Conservation (phyloP, 179 eudicot genomes). For the Silene vulgaris region DNA sequence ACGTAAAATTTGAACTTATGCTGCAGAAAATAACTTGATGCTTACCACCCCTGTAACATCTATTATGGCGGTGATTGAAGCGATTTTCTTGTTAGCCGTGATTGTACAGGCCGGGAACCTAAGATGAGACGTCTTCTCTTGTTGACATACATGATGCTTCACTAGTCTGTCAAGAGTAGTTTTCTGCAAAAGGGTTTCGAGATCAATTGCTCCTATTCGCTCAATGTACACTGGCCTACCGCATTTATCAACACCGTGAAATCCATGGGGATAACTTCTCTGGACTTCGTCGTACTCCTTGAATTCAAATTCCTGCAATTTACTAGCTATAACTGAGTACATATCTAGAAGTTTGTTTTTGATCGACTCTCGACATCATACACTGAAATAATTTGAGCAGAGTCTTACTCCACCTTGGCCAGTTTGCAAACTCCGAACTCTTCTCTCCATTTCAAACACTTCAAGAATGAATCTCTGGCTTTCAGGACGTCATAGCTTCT, state of each 20-base stretch:
- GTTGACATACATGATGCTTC: constrained; percentile 50
- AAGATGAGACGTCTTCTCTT: constrained; percentile 47
- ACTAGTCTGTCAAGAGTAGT: constrained; percentile 50
- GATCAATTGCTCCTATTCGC: constrained; percentile 42
- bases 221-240: constrained; percentile 58
- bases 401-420: constrained; percentile 29
- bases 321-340: no score
- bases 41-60: constrained; percentile 50
- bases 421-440: constrained; percentile 39
- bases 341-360: not conserved
- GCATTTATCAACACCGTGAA: constrained; percentile 49
- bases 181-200: constrained; percentile 31
- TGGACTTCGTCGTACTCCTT: constrained; percentile 40
- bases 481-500: constrained; percentile 40
- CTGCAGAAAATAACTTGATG: no score
- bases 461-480: constrained; percentile 46
- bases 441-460: constrained; percentile 52
- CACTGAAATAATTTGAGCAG: not conserved
- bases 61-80: constrained; percentile 43
- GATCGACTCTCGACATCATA: not conserved
- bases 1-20: no score
- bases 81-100: constrained; percentile 43
- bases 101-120: constrained; percentile 52
- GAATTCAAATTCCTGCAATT: constrained; percentile 40
- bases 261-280: constrained; percentile 54